These are phyloP conservation scores for Microsporum ferrugineum DNA, from an alignment of 2,329 filamentous ascomycete species.

Conservation along the genomic window DNA sequence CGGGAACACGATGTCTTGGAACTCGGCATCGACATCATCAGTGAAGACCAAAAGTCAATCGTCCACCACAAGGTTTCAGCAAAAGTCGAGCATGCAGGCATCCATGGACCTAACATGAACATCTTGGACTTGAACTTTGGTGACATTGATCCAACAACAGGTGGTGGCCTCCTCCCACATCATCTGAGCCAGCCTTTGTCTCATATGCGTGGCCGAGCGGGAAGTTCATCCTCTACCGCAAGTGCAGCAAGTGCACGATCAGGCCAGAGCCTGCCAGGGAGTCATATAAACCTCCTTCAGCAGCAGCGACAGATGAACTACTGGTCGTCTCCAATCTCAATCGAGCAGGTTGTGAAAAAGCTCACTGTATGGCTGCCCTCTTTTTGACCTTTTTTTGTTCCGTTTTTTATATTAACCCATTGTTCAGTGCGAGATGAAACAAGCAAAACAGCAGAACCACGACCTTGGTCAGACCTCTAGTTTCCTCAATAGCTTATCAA, in stretches of 20 bases:
- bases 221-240: slow-evolving; percentile 57
- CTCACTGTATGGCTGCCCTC: slow-evolving; percentile 49
- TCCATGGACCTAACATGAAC: slow-evolving; percentile 55
- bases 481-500: slow-evolving; percentile 65
- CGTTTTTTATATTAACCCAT: slow-evolving; percentile 8
- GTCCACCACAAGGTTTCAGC: slow-evolving; percentile 97
- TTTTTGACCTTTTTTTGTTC: not conserved
- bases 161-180: slow-evolving; percentile 59
- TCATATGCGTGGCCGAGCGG: slow-evolving; percentile 58
- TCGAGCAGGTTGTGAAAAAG: slow-evolving; percentile 86
- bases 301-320: slow-evolving; percentile 69
- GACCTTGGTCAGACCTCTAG: slow-evolving; percentile 73
- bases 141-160: slow-evolving; percentile 69
- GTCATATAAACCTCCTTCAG: slow-evolving; percentile 47
- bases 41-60: slow-evolving; percentile 95
- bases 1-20: slow-evolving; percentile 86
- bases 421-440: slow-evolving; percentile 71
- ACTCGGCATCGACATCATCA: slow-evolving; percentile 95
- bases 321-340: slow-evolving; percentile 79
- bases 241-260: slow-evolving; percentile 50
- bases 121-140: slow-evolving; percentile 83
- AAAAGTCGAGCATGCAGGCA: slow-evolving; percentile 89
- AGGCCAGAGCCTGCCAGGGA: slow-evolving; percentile 43
- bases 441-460: slow-evolving; percentile 73
- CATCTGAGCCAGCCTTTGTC: slow-evolving; percentile 52